Base-by-base conservation (phyloP, 805 yeast species). In the Scheffersomyces spartinae region DNA sequence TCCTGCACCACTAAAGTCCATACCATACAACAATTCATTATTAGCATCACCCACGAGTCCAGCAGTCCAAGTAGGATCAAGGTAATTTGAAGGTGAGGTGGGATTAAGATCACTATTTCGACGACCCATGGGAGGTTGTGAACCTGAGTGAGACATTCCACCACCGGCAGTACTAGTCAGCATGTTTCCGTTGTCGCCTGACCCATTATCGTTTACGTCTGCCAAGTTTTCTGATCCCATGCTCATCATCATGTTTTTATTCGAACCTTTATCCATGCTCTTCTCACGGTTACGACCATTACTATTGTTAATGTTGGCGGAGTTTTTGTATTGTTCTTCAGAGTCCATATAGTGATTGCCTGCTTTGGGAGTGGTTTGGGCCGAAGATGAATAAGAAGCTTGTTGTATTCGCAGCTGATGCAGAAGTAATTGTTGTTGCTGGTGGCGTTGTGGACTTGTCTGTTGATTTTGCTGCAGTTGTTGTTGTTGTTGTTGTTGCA, bases 61-160 rank as follows among this genome's bases (percentile, higher is more conserved):
- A 15, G 49, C 39, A 3, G 56, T 48, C 65, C 65, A 58, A 36
- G 43, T 36, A 6, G 41, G 21, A 25, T 47, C 53, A n/a, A 43
- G 29, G 22, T 42, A 40, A 11, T 24, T n/a, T n/a, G n/a, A n/a
- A n/a, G n/a, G n/a, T n/a, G n/a, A n/a, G n/a, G n/a, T n/a, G n/a
- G n/a, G n/a, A n/a, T n/a, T n/a, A n/a, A n/a, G n/a, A n/a, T n/a
- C n/a, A n/a, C n/a, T n/a, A n/a, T n/a, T n/a, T n/a, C n/a, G n/a
- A n/a, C n/a, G n/a, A n/a, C n/a, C n/a, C n/a, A n/a, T n/a, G n/a
- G n/a, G n/a, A n/a, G n/a, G n/a, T n/a, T n/a, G n/a, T n/a, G n/a
- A n/a, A n/a, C n/a, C n/a, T n/a, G n/a, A n/a, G n/a, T n/a, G n/a
- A n/a, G n/a, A n/a, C n/a, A n/a, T n/a, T n/a, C n/a, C n/a, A n/a